These are phyloP conservation scores for Populus euphratica DNA, from an alignment of 345 rosid genomes.

Conservation along the genomic window DNA sequence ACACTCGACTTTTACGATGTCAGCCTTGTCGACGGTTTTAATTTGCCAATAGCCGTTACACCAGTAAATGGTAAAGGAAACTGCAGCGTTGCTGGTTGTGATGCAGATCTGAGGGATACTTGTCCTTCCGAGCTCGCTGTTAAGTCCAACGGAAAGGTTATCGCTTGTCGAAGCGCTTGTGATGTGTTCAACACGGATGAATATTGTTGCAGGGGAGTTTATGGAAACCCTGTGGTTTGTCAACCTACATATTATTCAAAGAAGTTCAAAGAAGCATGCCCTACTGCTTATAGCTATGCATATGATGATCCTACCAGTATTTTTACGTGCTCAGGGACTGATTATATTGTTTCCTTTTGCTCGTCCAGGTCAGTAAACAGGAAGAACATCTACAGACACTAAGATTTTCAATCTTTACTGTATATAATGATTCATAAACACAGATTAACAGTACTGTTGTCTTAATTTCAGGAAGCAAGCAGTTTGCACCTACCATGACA, in stretches of 20 bases:
- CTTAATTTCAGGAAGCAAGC: constrained; percentile 42
- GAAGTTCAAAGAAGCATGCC: constrained; percentile 77
- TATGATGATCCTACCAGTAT: constrained; percentile 85
- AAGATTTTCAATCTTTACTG: background rate
- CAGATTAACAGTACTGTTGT: background rate
- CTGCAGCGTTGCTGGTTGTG: constrained; percentile 64
- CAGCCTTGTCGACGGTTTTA: constrained; percentile 91
- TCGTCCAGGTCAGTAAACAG: constrained; percentile 40
- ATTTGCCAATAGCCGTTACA: constrained; percentile 54
- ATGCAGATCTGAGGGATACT: constrained; percentile 41
- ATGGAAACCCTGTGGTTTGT: constrained; percentile 52
- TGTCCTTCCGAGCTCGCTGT: constrained; percentile 68
- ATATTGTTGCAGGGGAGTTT: constrained; percentile 72
- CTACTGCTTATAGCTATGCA: constrained; percentile 79
- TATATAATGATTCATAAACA: background rate
- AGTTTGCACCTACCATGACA: constrained; percentile 69
- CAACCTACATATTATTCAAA: constrained; percentile 74
- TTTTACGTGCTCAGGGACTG: constrained; percentile 61
- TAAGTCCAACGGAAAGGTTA: constrained; percentile 52
- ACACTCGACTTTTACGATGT: constrained; percentile 62
- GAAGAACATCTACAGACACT: background rate
- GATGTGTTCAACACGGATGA: constrained; percentile 83
- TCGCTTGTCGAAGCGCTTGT: constrained; percentile 82
- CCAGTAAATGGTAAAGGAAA: constrained; percentile 70
- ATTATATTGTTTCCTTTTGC: constrained; percentile 75